A percentile compares a stretch with the other conserved stretches of the same genome.
Conservation (phyloP, 805 yeast genomes). For the Candida maris region DNA sequence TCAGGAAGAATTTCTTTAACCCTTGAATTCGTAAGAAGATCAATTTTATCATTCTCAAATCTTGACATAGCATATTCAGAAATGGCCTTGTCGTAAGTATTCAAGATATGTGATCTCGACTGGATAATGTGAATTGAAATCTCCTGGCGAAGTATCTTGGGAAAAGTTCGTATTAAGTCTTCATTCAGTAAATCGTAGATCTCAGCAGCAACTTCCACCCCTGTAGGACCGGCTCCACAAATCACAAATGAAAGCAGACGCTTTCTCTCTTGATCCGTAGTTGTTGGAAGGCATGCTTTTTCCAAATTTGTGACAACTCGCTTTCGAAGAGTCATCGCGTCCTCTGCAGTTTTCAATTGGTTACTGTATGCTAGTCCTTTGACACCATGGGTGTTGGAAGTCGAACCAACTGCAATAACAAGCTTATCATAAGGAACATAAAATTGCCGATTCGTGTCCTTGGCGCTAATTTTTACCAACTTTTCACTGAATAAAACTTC, state of each 20-base stretch:
- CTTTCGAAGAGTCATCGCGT: slow-evolving; percentile 53
- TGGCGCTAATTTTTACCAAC: slow-evolving; percentile 52
- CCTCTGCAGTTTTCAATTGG: slow-evolving; percentile 63
- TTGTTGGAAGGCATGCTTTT: slow-evolving; percentile 61
- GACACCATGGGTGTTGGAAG: slow-evolving; percentile 67
- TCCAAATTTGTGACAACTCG: slow-evolving; percentile 55
- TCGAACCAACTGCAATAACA: slow-evolving; percentile 66
- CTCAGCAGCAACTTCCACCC: slow-evolving; percentile 73
- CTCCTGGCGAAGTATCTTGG: slow-evolving; percentile 57
- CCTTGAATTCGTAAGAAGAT: slow-evolving; percentile 60
- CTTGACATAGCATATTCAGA: slow-evolving; percentile 62
- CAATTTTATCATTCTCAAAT: slow-evolving; percentile 59
- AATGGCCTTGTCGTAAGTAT: slow-evolving; percentile 64
- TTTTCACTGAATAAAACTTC: slow-evolving; percentile 53
- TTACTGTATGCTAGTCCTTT: slow-evolving; percentile 61
- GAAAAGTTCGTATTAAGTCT: slow-evolving; percentile 55
- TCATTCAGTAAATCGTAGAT: slow-evolving; percentile 63
- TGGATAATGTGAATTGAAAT: slow-evolving; percentile 67
- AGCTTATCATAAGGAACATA: slow-evolving; percentile 71
- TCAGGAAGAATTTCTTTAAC: slow-evolving; percentile 56
- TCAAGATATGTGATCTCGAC: slow-evolving; percentile 62
- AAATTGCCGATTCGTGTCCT: slow-evolving; percentile 43
- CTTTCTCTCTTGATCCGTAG: slow-evolving; percentile 59
- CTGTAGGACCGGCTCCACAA: slow-evolving; percentile 77
- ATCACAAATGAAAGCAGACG: slow-evolving; percentile 58